Base-by-base conservation (phyloP, 2,329 filamentous ascomycete species). In the Penicillium fuscoglaucum region DNA sequence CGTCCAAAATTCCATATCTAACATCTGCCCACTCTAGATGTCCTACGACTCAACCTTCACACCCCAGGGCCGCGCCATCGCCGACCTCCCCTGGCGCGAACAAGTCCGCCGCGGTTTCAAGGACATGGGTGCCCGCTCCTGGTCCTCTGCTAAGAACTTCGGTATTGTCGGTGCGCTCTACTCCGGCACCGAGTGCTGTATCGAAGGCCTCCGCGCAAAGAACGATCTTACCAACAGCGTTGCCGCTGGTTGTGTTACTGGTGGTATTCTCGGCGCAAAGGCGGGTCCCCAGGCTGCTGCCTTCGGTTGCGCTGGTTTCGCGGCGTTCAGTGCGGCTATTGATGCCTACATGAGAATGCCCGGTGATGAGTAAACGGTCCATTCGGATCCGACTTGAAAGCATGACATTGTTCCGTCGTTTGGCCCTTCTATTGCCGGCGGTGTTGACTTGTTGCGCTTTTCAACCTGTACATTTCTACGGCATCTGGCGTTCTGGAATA, bases 11-110 rank as follows among this genome's bases (percentile, higher is more conserved):
- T 44, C 2, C 13, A 9, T 15, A 21, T 55, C 55, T 49, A 3
- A 51, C 15, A 9, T 33, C 9, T 54, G 39, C 21, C 13, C 40
- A 54, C 31, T 52, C 51, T 62, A 96, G 91, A 99, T 99, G 95
- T 89, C 91, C 77, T 99, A 99, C 84, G 95, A 99, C 74, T 97
- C 93, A 0, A 90, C 93, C 59, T 88, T 92, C 77, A 89, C 82
- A 39, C 75, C 81, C 67, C 77, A 82, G 70, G 77, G 80, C n/a
- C 76, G 77, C 56, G 80, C 81, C 59, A 79, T 87, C 65, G 75
- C 82, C 60, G 79, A 83, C 63, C 86, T 99, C 21, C 93, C 95
- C 29, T 83, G 93, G 63, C 85, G 87, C 46, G 86, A 96, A 74
- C 95, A 98, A 77, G 83, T 99, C 54, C 87, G 86, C 62, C 79